Conservation (phyloP, 805 yeast species). For the Kodamaea restingae region DNA sequence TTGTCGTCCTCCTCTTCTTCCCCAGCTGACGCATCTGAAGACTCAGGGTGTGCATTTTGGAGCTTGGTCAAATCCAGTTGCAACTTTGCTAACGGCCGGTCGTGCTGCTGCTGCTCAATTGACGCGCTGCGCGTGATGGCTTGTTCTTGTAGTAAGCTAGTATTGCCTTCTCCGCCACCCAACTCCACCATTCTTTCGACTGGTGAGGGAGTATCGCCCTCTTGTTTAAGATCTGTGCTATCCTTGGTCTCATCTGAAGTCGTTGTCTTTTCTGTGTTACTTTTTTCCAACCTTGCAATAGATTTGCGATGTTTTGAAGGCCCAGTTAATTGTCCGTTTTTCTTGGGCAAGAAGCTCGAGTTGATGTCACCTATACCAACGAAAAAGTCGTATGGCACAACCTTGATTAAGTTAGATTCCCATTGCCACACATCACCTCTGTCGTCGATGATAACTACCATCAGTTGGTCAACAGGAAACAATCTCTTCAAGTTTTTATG, state of each 20-base stretch:
- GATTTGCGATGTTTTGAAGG: slow-evolving; percentile 61
- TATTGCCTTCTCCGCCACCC: slow-evolving; percentile 49
- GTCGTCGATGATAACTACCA: slow-evolving; percentile 96
- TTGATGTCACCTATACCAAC: slow-evolving; percentile 98
- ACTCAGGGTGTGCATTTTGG: slow-evolving; percentile 19
- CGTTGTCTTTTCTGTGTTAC: slow-evolving; percentile 16
- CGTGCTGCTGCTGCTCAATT: slow-evolving; percentile 74
- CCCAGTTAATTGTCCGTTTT: slow-evolving; percentile 51
- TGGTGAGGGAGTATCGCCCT: slow-evolving; percentile 28
- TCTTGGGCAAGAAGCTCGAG: slow-evolving; percentile 84
- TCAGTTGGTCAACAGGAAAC: slow-evolving; percentile 92
- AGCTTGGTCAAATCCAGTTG: slow-evolving; percentile 67
- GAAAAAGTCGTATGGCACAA: slow-evolving; percentile 91
- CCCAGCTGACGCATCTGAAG: slow-evolving; percentile 22
- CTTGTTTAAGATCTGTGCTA: slow-evolving; percentile 1
- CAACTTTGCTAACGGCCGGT: slow-evolving; percentile 78
- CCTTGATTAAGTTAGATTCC: slow-evolving; percentile 87
- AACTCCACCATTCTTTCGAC: slow-evolving; percentile 47
- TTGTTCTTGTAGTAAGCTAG: slow-evolving; percentile 49
- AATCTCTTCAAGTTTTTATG: slow-evolving; percentile 83
- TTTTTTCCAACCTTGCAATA: slow-evolving; percentile 52
- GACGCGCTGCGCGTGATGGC: slow-evolving; percentile 63
- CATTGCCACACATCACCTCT: slow-evolving; percentile 99
- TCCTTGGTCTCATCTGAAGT: slow-evolving; percentile 7
- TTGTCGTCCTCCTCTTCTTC: slow-evolving; percentile 40